Evolutionary conservation across 1,139 yeast genomes (phyloP), one percentile per base, ranked within the genome.

Genomic region (Williopsis jadinii): DNA sequence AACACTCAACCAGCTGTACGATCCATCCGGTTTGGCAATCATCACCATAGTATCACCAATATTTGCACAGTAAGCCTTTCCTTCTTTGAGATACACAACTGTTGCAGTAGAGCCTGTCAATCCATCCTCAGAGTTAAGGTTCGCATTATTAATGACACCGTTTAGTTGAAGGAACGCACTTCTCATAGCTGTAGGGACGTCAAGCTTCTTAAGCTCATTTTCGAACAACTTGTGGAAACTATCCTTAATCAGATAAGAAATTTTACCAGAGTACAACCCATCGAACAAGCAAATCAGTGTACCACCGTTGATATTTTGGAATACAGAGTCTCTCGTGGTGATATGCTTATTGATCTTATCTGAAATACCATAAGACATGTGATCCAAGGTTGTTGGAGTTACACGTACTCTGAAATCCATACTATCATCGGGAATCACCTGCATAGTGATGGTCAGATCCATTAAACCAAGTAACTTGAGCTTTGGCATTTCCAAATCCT

Each of bases 381-480:
- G 30, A 41, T 83, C 81, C 29, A 87, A 64, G 42, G 80, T 86
- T 0, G 96, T 83, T n/a, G 94, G 92, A 1, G 95, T 85, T 0
- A 97, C 86, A 54, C 98, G 77, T 32, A 92, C 84, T 66, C 98
- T 84, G 56, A 85, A 77, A 52, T 84, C 84, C 14, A 77, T 76
- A 14, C 78, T 73, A 60, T 90, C 97, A 60, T 92, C 98, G 2
- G 97, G 97, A 9, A 90, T 86, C 6, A 49, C 69, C 36, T 70
- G 72, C 0, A 95, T 83, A 1, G 95, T 87, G 50, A 92, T 71
- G 1, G 98, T 92, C 15, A 92, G 95, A 68, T 94, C 99, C 80
- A 92, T 88, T 46, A 92, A 71, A 1, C 98, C 97, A 38, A 92
- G 67, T 8, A 85, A 78, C 49, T 75, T 77, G 49, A 92, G 66